Evolutionary conservation across 192 early-diverging fungal species (phyloP), one percentile per base, ranked within the genome.

Genomic region (Podila clonocystis): DNA sequence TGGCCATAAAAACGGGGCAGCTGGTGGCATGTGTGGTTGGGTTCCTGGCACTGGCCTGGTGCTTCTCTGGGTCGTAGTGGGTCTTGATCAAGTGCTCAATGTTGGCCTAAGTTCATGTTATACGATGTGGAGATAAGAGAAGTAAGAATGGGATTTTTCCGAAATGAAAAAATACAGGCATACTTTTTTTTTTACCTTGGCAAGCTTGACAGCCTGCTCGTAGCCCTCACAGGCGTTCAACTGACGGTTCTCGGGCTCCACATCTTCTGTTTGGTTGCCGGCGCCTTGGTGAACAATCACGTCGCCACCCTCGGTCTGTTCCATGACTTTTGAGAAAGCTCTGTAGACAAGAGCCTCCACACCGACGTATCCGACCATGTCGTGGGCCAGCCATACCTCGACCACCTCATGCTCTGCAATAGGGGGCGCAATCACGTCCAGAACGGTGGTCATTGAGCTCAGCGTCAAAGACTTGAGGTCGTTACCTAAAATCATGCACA

Each of bases 361-460:
- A 20, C 89, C 89, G 38, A 84, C 69, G 52, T 89, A 89, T 0
- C 87, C 89, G 20, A 87, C 82, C 85, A 87, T 87, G 50, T 86
- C 86, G 61, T 89, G 87, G 2, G 85, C 75, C 36, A 90, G 52
- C 89, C 89, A 90, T 9, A 90, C 73, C 61, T 90, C 89, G 0
- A 90, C 89, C 2, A 90, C 58, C 60, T 90, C 89, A 36, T 90
- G 86, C 52, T 90, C 87, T 13, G 87, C 83, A 50, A 90, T 87
- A 58, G 89, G 87, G 8, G 89, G 89, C 8, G 86, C 89, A 45
- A 90, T 86, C 20, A 87, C 87, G 50, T 90, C 88, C 9, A 90
- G 55, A 8, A 90, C 78, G 19, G 85, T 84, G 7, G 75, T 86
- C 65, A 88, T 74, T 6, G 85, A 84, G 31, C 55, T 83, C 29